Evolutionary conservation across 2,329 filamentous ascomycete species (phyloP).

Genomic region (Chaetomiaceae sp.): DNA sequence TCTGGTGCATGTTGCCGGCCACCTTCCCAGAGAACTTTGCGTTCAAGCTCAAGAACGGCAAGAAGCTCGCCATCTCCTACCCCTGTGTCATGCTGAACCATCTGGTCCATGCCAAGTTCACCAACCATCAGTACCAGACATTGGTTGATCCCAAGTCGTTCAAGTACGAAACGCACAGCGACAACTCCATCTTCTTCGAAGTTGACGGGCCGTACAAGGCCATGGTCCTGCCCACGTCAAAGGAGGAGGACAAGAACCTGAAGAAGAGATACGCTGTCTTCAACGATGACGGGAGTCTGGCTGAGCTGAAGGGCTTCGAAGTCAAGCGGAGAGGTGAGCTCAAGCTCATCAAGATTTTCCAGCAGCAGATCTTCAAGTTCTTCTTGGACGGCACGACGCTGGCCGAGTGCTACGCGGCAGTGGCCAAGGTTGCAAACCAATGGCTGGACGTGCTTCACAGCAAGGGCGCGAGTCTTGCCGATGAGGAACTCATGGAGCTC

Average conservation of each 20-base stretch:
- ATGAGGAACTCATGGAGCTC: constrained; percentile 97
- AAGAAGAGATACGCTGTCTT: constrained; percentile 99
- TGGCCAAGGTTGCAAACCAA: constrained; percentile 89
- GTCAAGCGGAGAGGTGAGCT: constrained; percentile 95
- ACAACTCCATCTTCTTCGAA: constrained; percentile 99
- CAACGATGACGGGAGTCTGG: constrained; percentile 93
- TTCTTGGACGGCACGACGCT: constrained; percentile 89
- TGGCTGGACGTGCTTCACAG: constrained; percentile 95
- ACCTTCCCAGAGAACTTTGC: constrained; percentile 95
- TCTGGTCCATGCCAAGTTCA: constrained; percentile 88
- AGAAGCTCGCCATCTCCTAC: constrained; percentile 94
- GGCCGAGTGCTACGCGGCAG: constrained; percentile 81
- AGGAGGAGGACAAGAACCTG: constrained; percentile 98
- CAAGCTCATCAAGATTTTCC: constrained; percentile 99
- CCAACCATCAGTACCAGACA: constrained; percentile 95
- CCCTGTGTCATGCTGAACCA: constrained; percentile 99
- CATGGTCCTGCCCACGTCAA: constrained; percentile 95
- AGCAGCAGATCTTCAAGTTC: constrained; percentile 99
- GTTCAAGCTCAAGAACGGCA: constrained; percentile 91
- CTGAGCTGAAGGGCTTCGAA: constrained; percentile 95
- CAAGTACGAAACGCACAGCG: constrained; percentile 93
- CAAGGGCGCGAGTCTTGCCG: constrained; percentile 82
- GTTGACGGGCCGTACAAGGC: constrained; percentile 96
- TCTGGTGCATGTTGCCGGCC: constrained; percentile 97
- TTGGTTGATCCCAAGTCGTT: constrained; percentile 73